phyloP scores from a whole-genome alignment of 306 rosid species.

The Vigna nakashimae region DNA sequence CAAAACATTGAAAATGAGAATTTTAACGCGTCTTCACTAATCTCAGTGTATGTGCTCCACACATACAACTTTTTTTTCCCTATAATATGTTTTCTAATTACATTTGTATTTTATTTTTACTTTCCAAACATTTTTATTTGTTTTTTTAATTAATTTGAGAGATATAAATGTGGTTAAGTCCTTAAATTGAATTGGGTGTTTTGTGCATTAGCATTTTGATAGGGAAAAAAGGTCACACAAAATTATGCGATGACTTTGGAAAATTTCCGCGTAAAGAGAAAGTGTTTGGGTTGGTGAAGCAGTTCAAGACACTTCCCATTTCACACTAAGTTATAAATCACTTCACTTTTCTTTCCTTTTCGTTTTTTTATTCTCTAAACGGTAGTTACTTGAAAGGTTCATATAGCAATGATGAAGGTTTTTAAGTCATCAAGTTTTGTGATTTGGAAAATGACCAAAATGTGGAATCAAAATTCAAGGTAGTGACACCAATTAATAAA shows the following conservation, averaged over 20 bases:
- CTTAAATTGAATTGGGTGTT: background rate
- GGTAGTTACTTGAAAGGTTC: slow-evolving; percentile 39
- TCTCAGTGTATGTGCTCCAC: background rate
- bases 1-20: background rate
- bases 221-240: background rate
- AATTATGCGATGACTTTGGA: slow-evolving; percentile 23
- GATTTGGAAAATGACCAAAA: slow-evolving; percentile 41
- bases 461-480: slow-evolving; percentile 31
- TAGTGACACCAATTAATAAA: background rate
- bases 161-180: no score
- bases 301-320: slow-evolving; percentile 26
- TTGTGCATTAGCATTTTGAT: background rate
- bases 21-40: background rate
- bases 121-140: no score
- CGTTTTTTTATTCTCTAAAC: background rate
- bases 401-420: slow-evolving; percentile 41
- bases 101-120: no score
- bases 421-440: slow-evolving; percentile 35
- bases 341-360: background rate
- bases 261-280: slow-evolving; percentile 30
- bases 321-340: slow-evolving; percentile 30
- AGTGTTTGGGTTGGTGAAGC: slow-evolving; percentile 32
- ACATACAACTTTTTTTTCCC: background rate
- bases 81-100: background rate
- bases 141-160: no score